A percentile compares a stretch with the other conserved stretches of the same genome.
These are phyloP conservation scores for Microdochium bolleyi DNA, from an alignment of 2,329 filamentous ascomycete genomes.

Conservation along the genomic window DNA sequence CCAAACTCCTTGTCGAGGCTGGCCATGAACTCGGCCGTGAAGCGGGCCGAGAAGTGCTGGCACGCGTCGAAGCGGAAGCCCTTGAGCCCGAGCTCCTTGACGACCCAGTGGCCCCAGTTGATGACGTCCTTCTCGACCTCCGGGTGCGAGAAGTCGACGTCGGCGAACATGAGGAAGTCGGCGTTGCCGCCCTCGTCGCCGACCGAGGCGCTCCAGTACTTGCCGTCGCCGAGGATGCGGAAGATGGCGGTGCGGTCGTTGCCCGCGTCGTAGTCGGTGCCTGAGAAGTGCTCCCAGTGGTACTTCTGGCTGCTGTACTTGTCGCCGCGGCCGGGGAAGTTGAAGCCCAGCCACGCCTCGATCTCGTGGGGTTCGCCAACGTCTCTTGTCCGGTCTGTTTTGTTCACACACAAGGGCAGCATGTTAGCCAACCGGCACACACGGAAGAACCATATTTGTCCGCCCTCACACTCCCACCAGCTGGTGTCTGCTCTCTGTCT, in stretches of 20 bases:
- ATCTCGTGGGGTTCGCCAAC: constrained; percentile 51
- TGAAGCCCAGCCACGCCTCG: constrained; percentile 59
- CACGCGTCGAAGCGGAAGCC: constrained; percentile 26
- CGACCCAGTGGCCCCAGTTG: constrained; percentile 23
- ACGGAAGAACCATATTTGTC: background rate
- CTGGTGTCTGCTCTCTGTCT: constrained; percentile 1
- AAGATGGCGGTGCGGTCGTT: constrained; percentile 53
- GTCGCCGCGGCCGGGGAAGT: constrained; percentile 53
- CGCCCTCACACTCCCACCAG: background rate
- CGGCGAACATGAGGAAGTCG: constrained; percentile 22
- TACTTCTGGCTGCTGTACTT: constrained; percentile 56
- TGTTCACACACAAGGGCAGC: background rate
- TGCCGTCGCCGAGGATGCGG: constrained; percentile 45
- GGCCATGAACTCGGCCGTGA: constrained; percentile 17
- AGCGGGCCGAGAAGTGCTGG: constrained; percentile 24
- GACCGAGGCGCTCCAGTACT: constrained; percentile 48
- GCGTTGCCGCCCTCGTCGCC: constrained; percentile 53
- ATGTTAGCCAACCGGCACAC: background rate
- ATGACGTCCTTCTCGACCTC: constrained; percentile 21
- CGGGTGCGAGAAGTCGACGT: constrained; percentile 23
- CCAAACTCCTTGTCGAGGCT: constrained; percentile 23
- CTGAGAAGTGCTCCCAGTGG: constrained; percentile 59
- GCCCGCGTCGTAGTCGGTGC: constrained; percentile 56
- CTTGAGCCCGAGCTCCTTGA: constrained; percentile 17
- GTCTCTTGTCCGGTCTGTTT: constrained; percentile 43